These are phyloP conservation scores for Sungouiella blattae DNA, from an alignment of 805 yeast species.

Conservation along the genomic window DNA sequence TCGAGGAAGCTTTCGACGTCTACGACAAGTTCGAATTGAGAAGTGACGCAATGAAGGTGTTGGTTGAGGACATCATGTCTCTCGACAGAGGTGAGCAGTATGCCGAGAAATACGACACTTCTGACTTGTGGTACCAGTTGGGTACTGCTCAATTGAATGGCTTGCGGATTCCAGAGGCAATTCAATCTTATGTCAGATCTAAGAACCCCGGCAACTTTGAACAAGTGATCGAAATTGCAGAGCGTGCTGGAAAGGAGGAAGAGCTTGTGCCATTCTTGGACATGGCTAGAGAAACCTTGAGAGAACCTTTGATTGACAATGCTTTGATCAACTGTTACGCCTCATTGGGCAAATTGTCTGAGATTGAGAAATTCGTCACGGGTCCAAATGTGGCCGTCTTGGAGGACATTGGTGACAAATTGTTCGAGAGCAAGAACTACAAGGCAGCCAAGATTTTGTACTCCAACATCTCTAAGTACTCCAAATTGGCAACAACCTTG, in stretches of 20 bases:
- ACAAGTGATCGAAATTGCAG: conserved; percentile 89
- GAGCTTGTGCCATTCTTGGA: conserved; percentile 81
- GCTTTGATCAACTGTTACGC: conserved; percentile 88
- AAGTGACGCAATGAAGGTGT: conserved; percentile 78
- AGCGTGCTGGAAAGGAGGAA: conserved; percentile 94
- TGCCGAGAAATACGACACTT: conserved; percentile 82
- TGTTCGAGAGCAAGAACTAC: conserved; percentile 76
- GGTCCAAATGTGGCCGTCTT: conserved; percentile 91
- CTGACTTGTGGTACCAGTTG: conserved; percentile 90
- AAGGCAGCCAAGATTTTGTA: conserved; percentile 90
- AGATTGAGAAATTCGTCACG: conserved; percentile 78
- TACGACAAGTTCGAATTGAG: conserved; percentile 80
- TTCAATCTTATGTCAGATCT: conserved; percentile 87
- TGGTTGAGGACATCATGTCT: conserved; percentile 90
- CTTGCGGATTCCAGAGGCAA: conserved; percentile 85
- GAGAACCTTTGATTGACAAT: conserved; percentile 92
- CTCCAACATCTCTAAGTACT: conserved; percentile 85
- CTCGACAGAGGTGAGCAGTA: conserved; percentile 91
- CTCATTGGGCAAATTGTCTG: conserved; percentile 64
- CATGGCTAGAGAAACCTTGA: conserved; percentile 88
- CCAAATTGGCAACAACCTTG: conserved; percentile 93
- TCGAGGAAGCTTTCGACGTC: conserved; percentile 92
- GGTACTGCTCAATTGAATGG: conserved; percentile 97
- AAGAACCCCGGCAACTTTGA: conserved; percentile 86
- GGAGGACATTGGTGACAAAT: conserved; percentile 87